Conservation (phyloP, 2,329 filamentous ascomycete genomes). For the Neurospora crassa region DNA sequence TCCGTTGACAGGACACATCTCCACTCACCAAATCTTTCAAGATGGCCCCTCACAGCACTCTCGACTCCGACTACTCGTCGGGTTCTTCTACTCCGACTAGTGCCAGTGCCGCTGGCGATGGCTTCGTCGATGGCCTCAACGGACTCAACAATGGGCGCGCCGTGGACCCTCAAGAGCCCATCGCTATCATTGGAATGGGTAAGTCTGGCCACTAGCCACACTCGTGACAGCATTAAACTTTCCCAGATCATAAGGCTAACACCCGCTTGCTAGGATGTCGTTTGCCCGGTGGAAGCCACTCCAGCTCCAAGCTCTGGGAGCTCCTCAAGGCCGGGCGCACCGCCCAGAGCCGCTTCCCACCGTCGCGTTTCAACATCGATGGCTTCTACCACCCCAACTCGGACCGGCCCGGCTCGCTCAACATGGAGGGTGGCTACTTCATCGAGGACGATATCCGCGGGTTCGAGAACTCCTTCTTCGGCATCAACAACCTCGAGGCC, state of each 20-base stretch:
- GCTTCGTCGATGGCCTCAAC: background rate
- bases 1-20: background rate
- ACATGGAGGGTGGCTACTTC: slow-evolving; percentile 19
- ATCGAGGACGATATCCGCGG: slow-evolving; percentile 18
- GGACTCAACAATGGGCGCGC: background rate
- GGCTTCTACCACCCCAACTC: slow-evolving; percentile 14
- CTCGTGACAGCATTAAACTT: background rate
- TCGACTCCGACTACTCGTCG: background rate
- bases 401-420: slow-evolving; percentile 16
- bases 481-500: slow-evolving; percentile 29
- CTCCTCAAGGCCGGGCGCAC: background rate
- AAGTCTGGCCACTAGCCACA: background rate
- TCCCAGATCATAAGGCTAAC: background rate
- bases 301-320: slow-evolving; percentile 7
- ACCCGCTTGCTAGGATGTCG: slow-evolving; percentile 1
- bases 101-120: background rate
- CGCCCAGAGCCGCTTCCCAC: slow-evolving; percentile 4
- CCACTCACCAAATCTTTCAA: background rate
- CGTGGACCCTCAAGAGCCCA: background rate
- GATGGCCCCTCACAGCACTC: background rate
- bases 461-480: slow-evolving; percentile 32
- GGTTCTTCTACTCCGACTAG: background rate
- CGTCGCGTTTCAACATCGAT: slow-evolving; percentile 17
- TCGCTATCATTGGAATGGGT: slow-evolving; percentile 1
- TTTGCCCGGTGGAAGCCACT: slow-evolving; percentile 3